Conservation (phyloP, 257 asterid species). For the Datura wrightii region DNA sequence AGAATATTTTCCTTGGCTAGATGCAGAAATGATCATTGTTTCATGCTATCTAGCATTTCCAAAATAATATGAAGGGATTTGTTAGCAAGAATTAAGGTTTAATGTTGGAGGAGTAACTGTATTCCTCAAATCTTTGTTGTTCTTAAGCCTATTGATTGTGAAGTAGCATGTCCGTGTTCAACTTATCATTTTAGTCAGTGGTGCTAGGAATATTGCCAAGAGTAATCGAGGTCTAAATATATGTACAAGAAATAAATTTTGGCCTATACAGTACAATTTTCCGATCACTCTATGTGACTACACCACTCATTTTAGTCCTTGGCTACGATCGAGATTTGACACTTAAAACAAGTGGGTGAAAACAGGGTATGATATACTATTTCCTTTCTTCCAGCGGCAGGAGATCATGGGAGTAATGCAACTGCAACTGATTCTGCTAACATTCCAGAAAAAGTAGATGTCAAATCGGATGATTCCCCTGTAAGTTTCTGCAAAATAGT, state of each 20-base stretch:
- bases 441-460: slow-evolving; percentile 7
- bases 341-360: neutral
- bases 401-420: slow-evolving; percentile 43
- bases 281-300: neutral
- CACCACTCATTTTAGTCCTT: neutral
- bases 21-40: neutral
- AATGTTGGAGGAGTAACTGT: neutral
- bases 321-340: slow-evolving; percentile 9
- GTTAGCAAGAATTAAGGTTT: neutral
- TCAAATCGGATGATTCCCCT: slow-evolving; percentile 22
- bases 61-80: neutral
- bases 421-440: slow-evolving; percentile 36
- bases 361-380: neutral
- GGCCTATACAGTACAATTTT: neutral
- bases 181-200: neutral
- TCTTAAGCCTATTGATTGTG: neutral
- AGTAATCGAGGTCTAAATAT: neutral
- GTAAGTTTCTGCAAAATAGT: slow-evolving; percentile 28
- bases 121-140: neutral
- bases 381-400: slow-evolving; percentile 30
- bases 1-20: neutral
- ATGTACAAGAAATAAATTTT: neutral
- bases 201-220: neutral
- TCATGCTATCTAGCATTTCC: neutral
- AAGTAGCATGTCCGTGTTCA: neutral